phyloP scores from a whole-genome alignment of 2,329 filamentous ascomycete species.

The Botrytis cinerea region DNA sequence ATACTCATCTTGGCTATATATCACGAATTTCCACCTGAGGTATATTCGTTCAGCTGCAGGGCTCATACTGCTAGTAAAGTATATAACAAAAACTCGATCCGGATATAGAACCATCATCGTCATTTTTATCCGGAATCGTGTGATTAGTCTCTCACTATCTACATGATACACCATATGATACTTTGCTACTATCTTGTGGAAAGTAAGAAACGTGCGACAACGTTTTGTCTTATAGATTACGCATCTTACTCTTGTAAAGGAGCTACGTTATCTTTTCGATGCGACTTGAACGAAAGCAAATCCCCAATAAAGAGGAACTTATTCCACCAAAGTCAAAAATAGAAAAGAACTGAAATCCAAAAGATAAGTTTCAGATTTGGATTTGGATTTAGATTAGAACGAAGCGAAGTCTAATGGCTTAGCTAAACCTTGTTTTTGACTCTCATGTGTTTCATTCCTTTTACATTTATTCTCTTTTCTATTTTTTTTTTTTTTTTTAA shows the following conservation, averaged over 20 bases:
- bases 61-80: not conserved
- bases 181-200: not conserved
- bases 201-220: not conserved
- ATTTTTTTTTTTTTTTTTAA: not conserved
- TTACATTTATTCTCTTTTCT: not conserved
- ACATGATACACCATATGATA: not conserved
- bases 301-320: not conserved
- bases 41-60: not conserved
- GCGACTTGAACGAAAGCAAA: not conserved
- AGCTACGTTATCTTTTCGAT: not conserved
- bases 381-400: not conserved
- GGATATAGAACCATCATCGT: not conserved
- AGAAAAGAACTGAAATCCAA: not conserved
- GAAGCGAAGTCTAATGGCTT: not conserved
- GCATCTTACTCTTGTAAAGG: not conserved
- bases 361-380: not conserved
- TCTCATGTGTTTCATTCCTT: not conserved
- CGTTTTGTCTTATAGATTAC: not conserved
- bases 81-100: not conserved
- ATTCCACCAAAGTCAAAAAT: not conserved
- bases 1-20: not conserved
- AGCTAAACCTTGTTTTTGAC: not conserved
- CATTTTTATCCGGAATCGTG: not conserved
- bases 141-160: not conserved
- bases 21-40: not conserved